phyloP scores from a whole-genome alignment of 345 rosid species.

The Pelargonium nanum region DNA sequence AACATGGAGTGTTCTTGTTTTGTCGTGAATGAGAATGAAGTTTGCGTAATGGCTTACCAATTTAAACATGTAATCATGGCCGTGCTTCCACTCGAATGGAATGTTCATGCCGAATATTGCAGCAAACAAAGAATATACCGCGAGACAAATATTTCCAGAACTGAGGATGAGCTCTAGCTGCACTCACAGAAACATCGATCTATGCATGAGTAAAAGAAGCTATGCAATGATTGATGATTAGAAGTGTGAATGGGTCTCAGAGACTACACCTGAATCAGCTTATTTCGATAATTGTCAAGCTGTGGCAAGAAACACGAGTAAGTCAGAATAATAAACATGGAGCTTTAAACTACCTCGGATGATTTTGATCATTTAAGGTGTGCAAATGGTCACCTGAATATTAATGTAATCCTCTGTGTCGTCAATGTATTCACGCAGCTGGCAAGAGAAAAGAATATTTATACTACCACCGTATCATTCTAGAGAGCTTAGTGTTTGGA shows the following conservation, averaged over 20 bases:
- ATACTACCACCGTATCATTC: background rate
- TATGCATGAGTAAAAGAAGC: too few relatives aligned
- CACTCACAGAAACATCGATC: too few relatives aligned
- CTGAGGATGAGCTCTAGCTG: constrained; percentile 44
- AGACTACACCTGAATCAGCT: constrained; percentile 52
- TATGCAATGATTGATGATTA: background rate
- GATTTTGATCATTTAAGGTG: background rate
- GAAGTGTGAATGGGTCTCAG: background rate
- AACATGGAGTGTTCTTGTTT: too few relatives aligned
- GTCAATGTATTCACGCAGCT: constrained; percentile 74
- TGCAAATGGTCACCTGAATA: constrained; percentile 34
- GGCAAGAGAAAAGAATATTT: constrained; percentile 8
- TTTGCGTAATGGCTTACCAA: constrained; percentile 26
- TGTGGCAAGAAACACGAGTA: constrained; percentile 14
- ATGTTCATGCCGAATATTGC: constrained; percentile 52
- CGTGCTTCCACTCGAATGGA: constrained; percentile 29
- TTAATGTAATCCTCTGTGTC: constrained; percentile 75
- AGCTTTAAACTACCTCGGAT: background rate
- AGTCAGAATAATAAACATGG: background rate
- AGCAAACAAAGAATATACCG: constrained; percentile 38
- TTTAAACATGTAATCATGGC: constrained; percentile 37
- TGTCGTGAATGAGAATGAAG: too few relatives aligned
- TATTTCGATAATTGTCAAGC: constrained; percentile 72
- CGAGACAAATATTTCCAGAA: constrained; percentile 40
- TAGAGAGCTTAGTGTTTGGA: too few relatives aligned